Conservation (phyloP, 2,329 filamentous ascomycete genomes). For the Beauveria medogensis region DNA sequence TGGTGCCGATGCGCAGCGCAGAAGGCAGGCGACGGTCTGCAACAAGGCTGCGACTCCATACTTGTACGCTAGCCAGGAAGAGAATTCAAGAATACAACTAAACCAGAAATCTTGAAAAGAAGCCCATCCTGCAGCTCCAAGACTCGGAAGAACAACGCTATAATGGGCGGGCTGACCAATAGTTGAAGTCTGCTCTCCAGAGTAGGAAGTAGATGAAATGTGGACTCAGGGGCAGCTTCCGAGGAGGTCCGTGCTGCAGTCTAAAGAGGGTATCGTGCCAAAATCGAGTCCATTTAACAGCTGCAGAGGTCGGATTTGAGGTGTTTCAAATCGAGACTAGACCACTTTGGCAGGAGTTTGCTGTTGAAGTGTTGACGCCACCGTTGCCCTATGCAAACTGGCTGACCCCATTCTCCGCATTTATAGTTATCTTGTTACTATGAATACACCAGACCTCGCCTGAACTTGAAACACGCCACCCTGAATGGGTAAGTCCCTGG, state of each 20-base stretch:
- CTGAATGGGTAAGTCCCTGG: neutral
- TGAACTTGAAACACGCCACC: slow-evolving; percentile 11
- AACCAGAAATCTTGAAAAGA: neutral
- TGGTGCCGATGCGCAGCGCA: neutral
- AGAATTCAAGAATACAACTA: neutral
- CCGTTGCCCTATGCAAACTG: neutral
- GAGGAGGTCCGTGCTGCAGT: neutral
- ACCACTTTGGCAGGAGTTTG: neutral
- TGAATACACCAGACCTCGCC: slow-evolving; percentile 8
- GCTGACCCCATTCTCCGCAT: neutral
- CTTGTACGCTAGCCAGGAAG: neutral
- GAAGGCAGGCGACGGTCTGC: neutral
- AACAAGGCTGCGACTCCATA: neutral
- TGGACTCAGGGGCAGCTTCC: neutral
- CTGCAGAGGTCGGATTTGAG: neutral
- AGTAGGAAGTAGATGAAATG: slow-evolving; percentile 8
- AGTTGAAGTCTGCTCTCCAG: neutral
- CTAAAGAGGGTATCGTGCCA: neutral
- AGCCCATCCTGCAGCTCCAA: neutral
- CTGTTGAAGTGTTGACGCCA: neutral
- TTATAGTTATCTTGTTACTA: neutral
- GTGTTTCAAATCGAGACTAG: slow-evolving; percentile 4
- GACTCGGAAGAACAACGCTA: neutral
- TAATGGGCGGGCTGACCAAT: neutral
- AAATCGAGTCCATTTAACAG: neutral